These are phyloP conservation scores for Zostera marina DNA, from an alignment of 116 monocot genomes.

Conservation along the genomic window DNA sequence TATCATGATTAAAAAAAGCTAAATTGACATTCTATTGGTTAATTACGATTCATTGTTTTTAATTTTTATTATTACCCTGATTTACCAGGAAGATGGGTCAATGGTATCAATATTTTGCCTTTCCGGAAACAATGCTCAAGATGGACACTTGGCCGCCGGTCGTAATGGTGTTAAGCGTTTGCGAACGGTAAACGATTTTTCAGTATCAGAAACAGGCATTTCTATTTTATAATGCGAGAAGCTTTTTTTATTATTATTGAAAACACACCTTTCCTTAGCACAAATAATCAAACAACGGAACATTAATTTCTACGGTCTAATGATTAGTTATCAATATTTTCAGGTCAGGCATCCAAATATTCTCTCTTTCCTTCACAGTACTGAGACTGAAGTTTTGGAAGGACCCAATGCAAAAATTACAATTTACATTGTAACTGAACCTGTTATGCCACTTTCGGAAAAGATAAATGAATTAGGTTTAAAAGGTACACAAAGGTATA, in stretches of 20 bases:
- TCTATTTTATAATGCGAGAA: not conserved
- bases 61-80: slow-evolving; percentile 3
- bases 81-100: slow-evolving; percentile 85
- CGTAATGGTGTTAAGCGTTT: slow-evolving; percentile 23
- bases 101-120: slow-evolving; percentile 88
- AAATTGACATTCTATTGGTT: not conserved
- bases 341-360: slow-evolving; percentile 99
- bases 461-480: slow-evolving; percentile 87
- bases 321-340: not conserved
- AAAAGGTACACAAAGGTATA: slow-evolving; percentile 84
- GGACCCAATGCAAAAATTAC: slow-evolving; percentile 48
- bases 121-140: slow-evolving; percentile 68
- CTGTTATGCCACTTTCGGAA: slow-evolving; percentile 91
- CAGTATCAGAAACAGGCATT: not conserved
- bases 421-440: slow-evolving; percentile 95
- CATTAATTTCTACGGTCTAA: not conserved
- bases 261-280: not conserved
- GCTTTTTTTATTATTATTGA: not conserved
- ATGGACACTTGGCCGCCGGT: slow-evolving; percentile 35
- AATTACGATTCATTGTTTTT: not conserved
- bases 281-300: not conserved
- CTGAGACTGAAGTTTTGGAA: slow-evolving; percentile 69
- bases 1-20: not conserved
- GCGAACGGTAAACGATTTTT: slow-evolving; percentile 11
- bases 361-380: slow-evolving; percentile 89